Base-by-base conservation (phyloP, 2,329 filamentous ascomycete species). In the Sporothrix pallida region DNA sequence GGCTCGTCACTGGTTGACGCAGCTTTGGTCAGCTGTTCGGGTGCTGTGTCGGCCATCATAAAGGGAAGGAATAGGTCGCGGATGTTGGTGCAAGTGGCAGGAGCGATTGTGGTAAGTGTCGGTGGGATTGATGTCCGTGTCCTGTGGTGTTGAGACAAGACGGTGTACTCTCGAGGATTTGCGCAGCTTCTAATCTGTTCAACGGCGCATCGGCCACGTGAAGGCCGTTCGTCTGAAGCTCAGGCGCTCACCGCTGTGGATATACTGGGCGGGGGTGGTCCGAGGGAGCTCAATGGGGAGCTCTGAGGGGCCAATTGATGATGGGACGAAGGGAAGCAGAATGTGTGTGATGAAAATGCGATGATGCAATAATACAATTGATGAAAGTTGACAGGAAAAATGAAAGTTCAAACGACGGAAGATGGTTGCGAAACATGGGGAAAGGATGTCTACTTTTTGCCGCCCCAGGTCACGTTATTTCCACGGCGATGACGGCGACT, bases 401-500 rank as follows among this genome's bases (percentile, higher is more conserved):
- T 3, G 23, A 1, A 48, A 50, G n/a, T 12, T 5, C 20, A 48
- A 44, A 58, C 2, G 37, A 37, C n/a, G 15, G 13, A 26, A 37
- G 23, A 42, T n/a, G 10, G 67, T 42, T 46, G 37, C 37, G 20
- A 17, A 44, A 7, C 31, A 58, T 44, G 26, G 15, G 15, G 15
- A 52, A 42, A 13, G 67, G 17, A 44, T 20, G 17, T 48, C 37
- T 23, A 37, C 65, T 23, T 69, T 54, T 54, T 20, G 67, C 26
- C 48, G 67, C 62, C 20, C 17, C 8, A 72, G 8, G 70, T 72
- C 70, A 72, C 70, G 70, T 72, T 72, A 72, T 65, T 65, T 72
- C 58, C 42, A 50, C 70, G 70, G 56, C 54, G 44, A 72, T 65
- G 58, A 65, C 70, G 70, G 56, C 26, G 31, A 26, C 23, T 54